phyloP scores from a whole-genome alignment of 2,329 filamentous ascomycete genomes.

The Sclerotinia glacialis region DNA sequence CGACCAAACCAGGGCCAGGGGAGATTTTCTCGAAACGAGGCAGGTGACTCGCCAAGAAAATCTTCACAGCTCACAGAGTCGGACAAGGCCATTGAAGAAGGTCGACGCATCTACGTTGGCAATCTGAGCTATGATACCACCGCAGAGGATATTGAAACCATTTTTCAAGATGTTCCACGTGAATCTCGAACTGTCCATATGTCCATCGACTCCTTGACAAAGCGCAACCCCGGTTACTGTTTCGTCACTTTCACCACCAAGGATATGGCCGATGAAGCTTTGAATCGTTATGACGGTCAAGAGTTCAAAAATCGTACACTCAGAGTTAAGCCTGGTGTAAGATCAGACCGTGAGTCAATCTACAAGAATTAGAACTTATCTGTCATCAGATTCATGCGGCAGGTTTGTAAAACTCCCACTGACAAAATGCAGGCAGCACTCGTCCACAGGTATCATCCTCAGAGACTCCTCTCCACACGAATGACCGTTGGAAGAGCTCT shows the following conservation, averaged over 20 bases:
- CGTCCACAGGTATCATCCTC: conserved; percentile 13
- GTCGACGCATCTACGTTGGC: conserved; percentile 49
- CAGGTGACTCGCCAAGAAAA: conserved; percentile 23
- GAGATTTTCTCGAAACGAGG: conserved; percentile 20
- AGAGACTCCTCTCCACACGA: conserved; percentile 21
- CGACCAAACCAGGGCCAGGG: conserved; percentile 17
- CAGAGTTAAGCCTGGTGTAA: conserved; percentile 62
- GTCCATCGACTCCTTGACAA: conserved; percentile 64
- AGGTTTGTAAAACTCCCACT: background rate
- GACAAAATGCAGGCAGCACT: conserved; percentile 9
- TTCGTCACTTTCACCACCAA: conserved; percentile 64
- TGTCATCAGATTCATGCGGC: background rate
- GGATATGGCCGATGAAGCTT: conserved; percentile 56
- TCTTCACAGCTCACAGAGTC: conserved; percentile 26
- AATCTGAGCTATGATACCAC: conserved; percentile 54
- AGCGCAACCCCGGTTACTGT: conserved; percentile 70
- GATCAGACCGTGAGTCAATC: conserved; percentile 26
- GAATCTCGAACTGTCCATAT: conserved; percentile 61
- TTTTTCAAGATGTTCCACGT: conserved; percentile 45
- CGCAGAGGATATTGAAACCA: conserved; percentile 47
- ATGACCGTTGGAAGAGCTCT: conserved; percentile 32
- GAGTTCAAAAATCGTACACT: conserved; percentile 57
- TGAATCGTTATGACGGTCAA: conserved; percentile 54
- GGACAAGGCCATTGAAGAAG: conserved; percentile 32
- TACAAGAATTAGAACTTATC: conserved; percentile 9